Percentiles rank a stretch among this genome's conserved stretches.
These are phyloP conservation scores for Sporothrix inflata DNA, from an alignment of 2,329 filamentous ascomycete genomes.

Conservation along the genomic window DNA sequence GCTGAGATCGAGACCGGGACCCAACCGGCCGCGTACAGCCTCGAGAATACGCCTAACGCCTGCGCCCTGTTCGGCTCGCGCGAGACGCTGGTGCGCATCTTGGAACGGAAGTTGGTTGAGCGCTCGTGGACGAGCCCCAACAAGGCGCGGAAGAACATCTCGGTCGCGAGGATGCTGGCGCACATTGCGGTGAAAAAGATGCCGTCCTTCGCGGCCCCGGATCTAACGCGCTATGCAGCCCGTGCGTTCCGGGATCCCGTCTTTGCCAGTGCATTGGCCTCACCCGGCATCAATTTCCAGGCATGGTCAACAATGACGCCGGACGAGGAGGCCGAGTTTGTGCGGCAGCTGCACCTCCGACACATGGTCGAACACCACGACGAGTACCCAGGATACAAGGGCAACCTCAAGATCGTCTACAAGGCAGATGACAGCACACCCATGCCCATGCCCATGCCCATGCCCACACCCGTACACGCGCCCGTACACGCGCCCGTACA, in stretches of 20 bases:
- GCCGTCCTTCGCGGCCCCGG: background rate
- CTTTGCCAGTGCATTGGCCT: constrained; percentile 5
- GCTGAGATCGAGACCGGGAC: background rate
- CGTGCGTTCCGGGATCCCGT: constrained; percentile 12
- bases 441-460: background rate
- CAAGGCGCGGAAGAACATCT: background rate
- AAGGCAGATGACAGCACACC: background rate
- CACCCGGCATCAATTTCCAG: background rate
- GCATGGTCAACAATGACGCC: background rate
- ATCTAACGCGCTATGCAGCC: background rate
- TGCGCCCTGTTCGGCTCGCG: background rate
- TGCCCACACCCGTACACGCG: background rate
- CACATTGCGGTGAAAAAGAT: background rate
- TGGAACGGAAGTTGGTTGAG: constrained; percentile 23
- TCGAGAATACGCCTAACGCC: background rate
- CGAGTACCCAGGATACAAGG: background rate
- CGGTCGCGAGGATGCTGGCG: background rate
- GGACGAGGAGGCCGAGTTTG: background rate
- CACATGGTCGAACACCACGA: background rate
- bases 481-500: background rate
- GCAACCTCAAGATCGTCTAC: background rate
- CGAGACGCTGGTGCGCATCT: background rate
- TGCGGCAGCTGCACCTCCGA: background rate
- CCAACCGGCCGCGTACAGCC: background rate
- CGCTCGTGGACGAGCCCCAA: background rate